Percentiles rank a stretch among this genome's conserved stretches.
Evolutionary conservation across 371 early-diverging fungal genomes (phyloP).

Genomic region (Rhizopus sp.): DNA sequence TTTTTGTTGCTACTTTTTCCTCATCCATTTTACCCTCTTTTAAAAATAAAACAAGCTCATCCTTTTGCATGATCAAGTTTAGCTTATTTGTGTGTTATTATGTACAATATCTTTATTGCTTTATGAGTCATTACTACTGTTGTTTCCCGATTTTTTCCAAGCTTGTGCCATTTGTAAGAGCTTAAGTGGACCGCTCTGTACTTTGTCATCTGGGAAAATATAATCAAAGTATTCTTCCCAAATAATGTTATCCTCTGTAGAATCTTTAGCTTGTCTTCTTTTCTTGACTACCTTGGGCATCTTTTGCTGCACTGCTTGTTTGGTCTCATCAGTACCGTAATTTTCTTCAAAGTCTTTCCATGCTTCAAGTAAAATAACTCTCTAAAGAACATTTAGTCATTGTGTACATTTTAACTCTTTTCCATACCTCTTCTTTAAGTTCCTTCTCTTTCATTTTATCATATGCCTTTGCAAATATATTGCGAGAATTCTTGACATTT

Average conservation of each 20-base stretch:
- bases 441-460: slow-evolving; percentile 67
- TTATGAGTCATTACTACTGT: slow-evolving; percentile 6
- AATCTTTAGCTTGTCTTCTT: slow-evolving; percentile 66
- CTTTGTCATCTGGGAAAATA: slow-evolving; percentile 93
- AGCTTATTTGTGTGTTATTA: neutral
- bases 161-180: slow-evolving; percentile 88
- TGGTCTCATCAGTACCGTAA: slow-evolving; percentile 60
- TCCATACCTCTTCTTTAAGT: slow-evolving; percentile 68
- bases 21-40: too few species aligned
- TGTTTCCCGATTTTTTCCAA: slow-evolving; percentile 65
- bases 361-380: slow-evolving; percentile 86
- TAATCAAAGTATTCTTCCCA: slow-evolving; percentile 98
- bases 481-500: slow-evolving; percentile 61
- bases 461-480: slow-evolving; percentile 77
- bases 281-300: slow-evolving; percentile 93
- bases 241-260: slow-evolving; percentile 61
- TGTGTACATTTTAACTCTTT: neutral
- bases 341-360: slow-evolving; percentile 90
- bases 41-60: too few species aligned
- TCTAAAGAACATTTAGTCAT: slow-evolving; percentile 35
- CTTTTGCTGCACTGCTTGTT: slow-evolving; percentile 62
- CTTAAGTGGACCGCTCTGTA: slow-evolving; percentile 83
- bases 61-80: too few species aligned
- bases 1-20: neutral
- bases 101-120: slow-evolving; percentile 1